Conservation (phyloP, 2,329 filamentous ascomycete species). For the Nakataea oryzae region DNA sequence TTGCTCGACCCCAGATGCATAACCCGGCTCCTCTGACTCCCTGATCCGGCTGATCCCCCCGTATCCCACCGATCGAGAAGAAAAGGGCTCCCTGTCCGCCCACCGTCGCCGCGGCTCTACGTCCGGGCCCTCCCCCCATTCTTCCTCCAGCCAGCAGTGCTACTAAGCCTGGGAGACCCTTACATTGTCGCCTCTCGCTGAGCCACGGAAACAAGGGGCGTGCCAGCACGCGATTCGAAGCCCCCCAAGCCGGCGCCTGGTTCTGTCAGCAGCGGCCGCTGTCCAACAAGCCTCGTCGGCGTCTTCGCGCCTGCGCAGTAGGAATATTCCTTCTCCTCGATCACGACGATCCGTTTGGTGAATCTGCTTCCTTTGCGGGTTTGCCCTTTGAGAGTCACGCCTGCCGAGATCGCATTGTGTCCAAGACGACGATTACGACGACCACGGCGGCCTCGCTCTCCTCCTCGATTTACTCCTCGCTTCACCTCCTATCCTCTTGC, state of each 20-base stretch:
- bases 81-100: neutral
- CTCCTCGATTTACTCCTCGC: neutral
- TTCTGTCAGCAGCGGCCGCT: neutral
- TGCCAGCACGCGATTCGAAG: neutral
- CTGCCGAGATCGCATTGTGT: neutral
- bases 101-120: neutral
- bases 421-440: neutral
- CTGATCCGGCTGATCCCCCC: neutral
- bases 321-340: neutral
- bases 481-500: neutral
- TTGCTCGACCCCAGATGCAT: neutral
- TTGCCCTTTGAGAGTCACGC: too few species aligned
- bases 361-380: neutral
- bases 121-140: neutral
- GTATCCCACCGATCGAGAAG: neutral
- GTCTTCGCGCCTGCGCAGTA: neutral
- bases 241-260: too few species aligned
- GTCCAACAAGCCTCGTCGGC: neutral
- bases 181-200: neutral
- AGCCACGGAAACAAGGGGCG: neutral
- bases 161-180: neutral
- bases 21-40: neutral
- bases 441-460: neutral
- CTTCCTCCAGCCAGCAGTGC: neutral
- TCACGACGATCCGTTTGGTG: neutral